Evolutionary conservation across 345 rosid species (phyloP), one percentile per base, ranked within the genome.

Genomic region (Reutealis trisperma): DNA sequence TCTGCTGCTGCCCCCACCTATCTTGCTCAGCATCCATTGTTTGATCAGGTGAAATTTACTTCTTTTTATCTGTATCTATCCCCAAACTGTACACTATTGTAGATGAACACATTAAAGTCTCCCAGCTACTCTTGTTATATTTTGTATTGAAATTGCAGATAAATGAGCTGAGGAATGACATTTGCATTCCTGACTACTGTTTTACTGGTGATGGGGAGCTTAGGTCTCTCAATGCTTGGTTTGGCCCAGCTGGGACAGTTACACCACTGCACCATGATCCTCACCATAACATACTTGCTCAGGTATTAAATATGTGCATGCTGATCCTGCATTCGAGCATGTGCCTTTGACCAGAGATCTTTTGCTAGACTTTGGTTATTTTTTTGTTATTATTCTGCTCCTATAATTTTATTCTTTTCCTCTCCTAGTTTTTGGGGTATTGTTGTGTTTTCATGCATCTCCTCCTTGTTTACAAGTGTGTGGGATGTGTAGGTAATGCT

Each of bases 251-350:
- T 59, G 94, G 97, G 64, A 95, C 98, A 1, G 96, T 95, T 71
- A 95, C 99, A 45, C 99, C 99, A 7, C 77, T 95, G 87, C 99
- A 95, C 82, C 98, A 95, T 85, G 99, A 95, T 81, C 99, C 99
- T 34, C 99, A 95, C 87, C 99, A 95, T 83, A 95, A 95, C 80
- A 85, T 95, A 71, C 89, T 95, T 76, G 93, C 98, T 58, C 99
- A 95, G 99, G 99, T 93, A 83, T 47, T 59, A 61, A 13, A 44
- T 24, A 34, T 73, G 16, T 41, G 34, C 42, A 49, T n/a, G 18
- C 37, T 52, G 64, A 66, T 24, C 3, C 63, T 49, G 51, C 60
- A 60, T 22, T 63, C 4, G 5, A 5, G 22, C 47, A 64, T 42
- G 67, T 4, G 9, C 10, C 41, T 37, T 57, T 24, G 1, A 1